Base-by-base conservation (phyloP, 2,329 filamentous ascomycete genomes). In the Mollisiaceae sp. region DNA sequence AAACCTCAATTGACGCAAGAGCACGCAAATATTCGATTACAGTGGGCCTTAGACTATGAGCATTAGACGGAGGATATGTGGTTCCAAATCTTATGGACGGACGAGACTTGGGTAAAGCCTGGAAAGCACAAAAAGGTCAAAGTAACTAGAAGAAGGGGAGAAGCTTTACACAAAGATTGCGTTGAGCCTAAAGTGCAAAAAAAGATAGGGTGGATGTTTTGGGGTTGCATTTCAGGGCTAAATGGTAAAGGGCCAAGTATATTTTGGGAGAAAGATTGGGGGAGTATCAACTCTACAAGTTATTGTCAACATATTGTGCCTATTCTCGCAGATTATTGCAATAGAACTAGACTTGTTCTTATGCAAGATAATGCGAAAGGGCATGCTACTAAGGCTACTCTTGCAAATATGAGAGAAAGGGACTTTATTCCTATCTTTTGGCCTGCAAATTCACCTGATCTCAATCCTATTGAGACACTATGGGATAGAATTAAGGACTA, bases 191-290 rank as follows among this genome's bases (percentile, higher is more conserved):
- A 38, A 27, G 47, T 63, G 3, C 15, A 35, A 24, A 59, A 27
- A 27, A 38, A 59, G 15, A 63, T 59, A 12, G 43, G 58, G 2
- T 65, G 27, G 63, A 65, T 65, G 58, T 65, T 65, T 61, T 65
- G 41, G 63, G 50, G 63, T 12, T 12, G 58, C 12, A 62, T 60
- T 15, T 65, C 54, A 39, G 63, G 63, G 9, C 47, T n/a, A n/a
- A n/a, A n/a, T 35, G 52, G 58, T 15, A 62, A 62, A 43, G 59
- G 63, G 6, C 63, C 59, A 4, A 54, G 41, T 3, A 8, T 65
- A 6, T 59, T 65, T 47, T 62, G 43, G 54, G 54, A 65, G 63
- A 65, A 73, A 38, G 15, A 75, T 73, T 80, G 76, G 52, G 43
- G 59, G 1, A 43, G 27, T 12, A 63, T 63, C 54, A 38, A 6